These are phyloP conservation scores for Sporormia fimetaria DNA, from an alignment of 495 filamentous ascomycete genomes.

Conservation along the genomic window DNA sequence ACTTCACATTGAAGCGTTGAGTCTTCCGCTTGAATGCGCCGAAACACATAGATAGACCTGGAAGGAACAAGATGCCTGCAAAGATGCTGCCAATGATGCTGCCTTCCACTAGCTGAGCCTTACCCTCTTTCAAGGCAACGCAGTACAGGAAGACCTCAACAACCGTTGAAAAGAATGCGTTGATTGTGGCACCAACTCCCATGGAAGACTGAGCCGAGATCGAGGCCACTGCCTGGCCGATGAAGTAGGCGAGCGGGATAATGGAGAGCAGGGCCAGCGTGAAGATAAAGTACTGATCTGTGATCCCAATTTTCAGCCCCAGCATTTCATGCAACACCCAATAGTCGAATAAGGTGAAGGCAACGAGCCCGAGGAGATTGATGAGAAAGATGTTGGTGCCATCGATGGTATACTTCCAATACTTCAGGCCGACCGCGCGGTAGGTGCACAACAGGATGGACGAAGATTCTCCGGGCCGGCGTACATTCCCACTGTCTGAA, in stretches of 20 bases:
- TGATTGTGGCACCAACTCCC: constrained; percentile 96
- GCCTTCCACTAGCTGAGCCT: constrained; percentile 85
- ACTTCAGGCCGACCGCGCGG: constrained; percentile 82
- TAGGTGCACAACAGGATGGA: constrained; percentile 95
- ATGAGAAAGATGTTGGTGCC: constrained; percentile 99
- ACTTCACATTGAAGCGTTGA: constrained; percentile 95
- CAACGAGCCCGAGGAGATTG: constrained; percentile 81
- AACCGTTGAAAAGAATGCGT: constrained; percentile 97
- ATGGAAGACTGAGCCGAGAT: constrained; percentile 99
- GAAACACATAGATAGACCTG: constrained; percentile 98
- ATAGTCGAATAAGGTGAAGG: constrained; percentile 91
- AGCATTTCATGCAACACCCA: constrained; percentile 57
- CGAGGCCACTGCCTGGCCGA: constrained; percentile 97
- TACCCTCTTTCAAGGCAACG: constrained; percentile 84
- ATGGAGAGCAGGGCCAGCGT: constrained; percentile 75
- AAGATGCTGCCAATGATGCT: constrained; percentile 97
- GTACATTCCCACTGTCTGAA: constrained; percentile 65
- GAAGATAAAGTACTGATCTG: constrained; percentile 76
- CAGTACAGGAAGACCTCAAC: constrained; percentile 99
- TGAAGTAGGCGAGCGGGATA: constrained; percentile 97
- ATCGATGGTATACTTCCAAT: constrained; percentile 99
- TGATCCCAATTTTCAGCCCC: constrained; percentile 57
- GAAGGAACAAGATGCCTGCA: constrained; percentile 89
- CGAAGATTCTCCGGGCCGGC: constrained; percentile 56
- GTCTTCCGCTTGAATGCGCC: constrained; percentile 97